Evolutionary conservation across 805 yeast species (phyloP), one percentile per base, ranked within the genome.

Genomic region (Saturnispora dispora): DNA sequence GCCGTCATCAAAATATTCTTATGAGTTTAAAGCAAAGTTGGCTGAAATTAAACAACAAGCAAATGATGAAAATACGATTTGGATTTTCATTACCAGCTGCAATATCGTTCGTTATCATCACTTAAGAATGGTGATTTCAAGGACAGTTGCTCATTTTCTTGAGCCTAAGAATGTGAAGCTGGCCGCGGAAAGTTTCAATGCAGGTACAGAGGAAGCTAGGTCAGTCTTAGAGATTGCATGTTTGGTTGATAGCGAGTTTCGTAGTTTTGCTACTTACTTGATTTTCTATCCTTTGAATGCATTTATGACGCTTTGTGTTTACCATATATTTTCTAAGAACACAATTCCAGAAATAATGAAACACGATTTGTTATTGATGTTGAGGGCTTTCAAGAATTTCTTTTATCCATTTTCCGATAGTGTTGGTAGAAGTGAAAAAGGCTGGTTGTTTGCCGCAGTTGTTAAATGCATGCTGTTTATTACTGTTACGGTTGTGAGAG

Each of bases 241-340:
- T 42, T 25, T 47, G 11, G 50, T 59, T 18, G 59, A 60, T 47
- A 15, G 18, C 4, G 46, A 47, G 7, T 51, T 56, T 17, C 27
- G 52, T 0, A 52, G 55, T 30, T 61, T 54, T 47, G 53, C 59
- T 5, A 55, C 56, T 30, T 61, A 60, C 45, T 55, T 58, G 32
- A 42, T 59, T 3, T 66, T 60, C 52, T 67, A 60, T 48, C 65
- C 70, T 17, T 62, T 68, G 44, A 55, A 64, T 54, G 66, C 70
- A 3, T 64, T 58, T 47, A 51, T 69, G 35, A 54, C 66, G 1
- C 47, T 69, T 15, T 56, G 63, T 51, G 62, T 64, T 11, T 60
- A 57, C 17, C 57, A 60, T 41, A 37, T 69, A 10, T 60, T 62
- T 33, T 52, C 50, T 18, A 60, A 63, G 10, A 47, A 45, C 0